Base-by-base conservation (phyloP, 768 basidiomycete genomes). In the Fibroporia radiculosa region DNA sequence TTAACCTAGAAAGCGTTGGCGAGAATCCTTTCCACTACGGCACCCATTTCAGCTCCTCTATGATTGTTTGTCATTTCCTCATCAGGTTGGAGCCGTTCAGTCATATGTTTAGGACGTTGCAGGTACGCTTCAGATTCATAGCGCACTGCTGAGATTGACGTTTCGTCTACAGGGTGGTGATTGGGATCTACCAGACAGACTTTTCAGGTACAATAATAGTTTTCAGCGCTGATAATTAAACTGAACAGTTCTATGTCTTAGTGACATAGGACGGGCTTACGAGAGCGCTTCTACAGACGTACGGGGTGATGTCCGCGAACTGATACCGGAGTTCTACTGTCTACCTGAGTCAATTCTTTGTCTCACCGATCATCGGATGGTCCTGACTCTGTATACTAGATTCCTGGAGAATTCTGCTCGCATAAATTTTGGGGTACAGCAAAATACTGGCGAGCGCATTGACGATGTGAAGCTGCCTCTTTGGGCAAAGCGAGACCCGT, bases 31-130 rank as follows among this genome's bases (percentile, higher is more conserved):
- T 95, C 63, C 87, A 91, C 57, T 92, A 90, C 49, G 87, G 93
- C 33, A 96, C 93, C 0, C 93, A 97, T 59, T 97, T 93, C 57
- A 90, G 87, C 58, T 93, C 91, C 8, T 93, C 91, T 2, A 96
- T 96, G 93, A 95, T 92, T 47, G 88, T 93, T 35, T 93, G 91
- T 66, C 92, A 95, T 53, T 96, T 87, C 66, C 66, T 95, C 54
- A 93, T 97, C 44, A 75, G 93, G 18, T 66, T 93, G 55, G 80
- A 84, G 12, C 93, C 93, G 0, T 97, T 86, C 60, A 93, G 92
- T 20, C 81, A 84, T 57, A 93, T 95, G 84, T 97, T 93, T 72
- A 90, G 93, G 66, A 90, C 87, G 2, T 64, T 96, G 25, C 80
- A 81, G 68, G 77, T 75, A 42, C 48, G 67, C 14, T 6, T 35